A percentile compares a stretch with the other conserved stretches of the same genome.
These are phyloP conservation scores for Calonectria ilicicola DNA, from an alignment of 2,329 filamentous ascomycete genomes.

Conservation along the genomic window DNA sequence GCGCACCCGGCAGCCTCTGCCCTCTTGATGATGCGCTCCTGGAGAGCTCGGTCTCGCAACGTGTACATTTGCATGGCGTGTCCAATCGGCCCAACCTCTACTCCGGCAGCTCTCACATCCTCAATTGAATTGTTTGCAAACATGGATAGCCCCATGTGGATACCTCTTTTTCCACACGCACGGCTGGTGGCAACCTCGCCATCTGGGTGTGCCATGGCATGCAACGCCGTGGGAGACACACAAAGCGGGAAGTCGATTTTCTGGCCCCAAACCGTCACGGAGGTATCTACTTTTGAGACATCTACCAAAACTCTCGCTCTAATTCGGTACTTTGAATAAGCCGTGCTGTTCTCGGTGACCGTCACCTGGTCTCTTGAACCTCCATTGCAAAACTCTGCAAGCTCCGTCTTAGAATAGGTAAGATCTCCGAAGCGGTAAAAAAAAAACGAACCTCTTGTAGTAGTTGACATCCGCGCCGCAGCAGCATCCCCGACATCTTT, in stretches of 20 bases:
- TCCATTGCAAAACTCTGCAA: neutral
- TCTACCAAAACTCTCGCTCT: neutral
- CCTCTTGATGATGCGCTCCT: neutral
- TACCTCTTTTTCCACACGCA: neutral
- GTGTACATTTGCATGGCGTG: constrained; percentile 1
- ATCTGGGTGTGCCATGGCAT: neutral
- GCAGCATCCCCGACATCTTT: neutral
- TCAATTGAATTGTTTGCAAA: neutral
- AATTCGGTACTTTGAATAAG: neutral
- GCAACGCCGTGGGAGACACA: neutral
- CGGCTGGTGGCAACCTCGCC: neutral
- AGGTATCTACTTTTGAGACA: neutral
- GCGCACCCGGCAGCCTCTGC: neutral
- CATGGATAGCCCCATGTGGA: neutral
- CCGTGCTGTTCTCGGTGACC: neutral
- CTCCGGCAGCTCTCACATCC: neutral
- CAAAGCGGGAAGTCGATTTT: neutral
- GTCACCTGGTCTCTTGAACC: neutral
- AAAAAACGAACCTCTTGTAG: neutral
- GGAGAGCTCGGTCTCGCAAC: neutral
- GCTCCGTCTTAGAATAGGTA: neutral
- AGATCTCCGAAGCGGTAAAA: neutral
- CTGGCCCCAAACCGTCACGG: neutral
- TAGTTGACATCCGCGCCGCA: neutral
- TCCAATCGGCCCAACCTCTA: neutral